Percentiles rank a stretch among this genome's conserved stretches.
Evolutionary conservation across 257 asterid genomes (phyloP).

Genomic region (Solanum medicagineum): DNA sequence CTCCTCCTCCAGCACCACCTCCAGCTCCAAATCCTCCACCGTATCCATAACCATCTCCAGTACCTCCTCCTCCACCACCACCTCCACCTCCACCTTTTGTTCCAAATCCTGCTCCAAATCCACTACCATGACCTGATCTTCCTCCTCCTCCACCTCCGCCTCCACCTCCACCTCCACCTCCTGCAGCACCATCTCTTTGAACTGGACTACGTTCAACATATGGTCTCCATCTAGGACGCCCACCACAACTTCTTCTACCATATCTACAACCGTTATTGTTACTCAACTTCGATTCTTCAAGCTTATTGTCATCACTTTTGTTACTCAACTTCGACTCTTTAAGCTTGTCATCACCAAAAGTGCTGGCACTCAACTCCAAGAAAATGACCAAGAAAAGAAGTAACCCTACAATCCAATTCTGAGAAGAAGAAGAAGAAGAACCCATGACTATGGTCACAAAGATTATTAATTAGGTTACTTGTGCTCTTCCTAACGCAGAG

Average conservation of each 20-base stretch:
- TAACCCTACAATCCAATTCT: not conserved
- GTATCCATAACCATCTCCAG: constrained; percentile 3
- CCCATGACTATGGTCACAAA: not conserved
- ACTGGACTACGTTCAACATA: not conserved
- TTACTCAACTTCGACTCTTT: constrained; percentile 9
- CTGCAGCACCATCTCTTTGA: not conserved
- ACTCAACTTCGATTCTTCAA: constrained; percentile 9
- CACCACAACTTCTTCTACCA: constrained; percentile 13
- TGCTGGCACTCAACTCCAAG: constrained; percentile 7
- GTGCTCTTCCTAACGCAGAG: not conserved
- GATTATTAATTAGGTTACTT: not conserved
- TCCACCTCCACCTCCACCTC: not conserved
- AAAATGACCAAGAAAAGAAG: constrained; percentile 12
- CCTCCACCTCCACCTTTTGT: constrained; percentile 8
- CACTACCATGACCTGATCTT: constrained; percentile 8
- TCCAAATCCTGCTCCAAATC: constrained; percentile 6
- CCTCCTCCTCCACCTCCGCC: not conserved
- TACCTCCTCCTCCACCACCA: constrained; percentile 3
- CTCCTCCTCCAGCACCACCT: constrained; percentile 9
- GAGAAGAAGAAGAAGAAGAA: constrained; percentile 4
- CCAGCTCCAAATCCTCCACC: constrained; percentile 10
- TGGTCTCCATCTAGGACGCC: not conserved
- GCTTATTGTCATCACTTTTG: not conserved
- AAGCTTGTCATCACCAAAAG: constrained; percentile 9
- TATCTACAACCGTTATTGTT: constrained; percentile 10